phyloP scores from a whole-genome alignment of 495 filamentous ascomycete genomes.

The Letharia columbiana region DNA sequence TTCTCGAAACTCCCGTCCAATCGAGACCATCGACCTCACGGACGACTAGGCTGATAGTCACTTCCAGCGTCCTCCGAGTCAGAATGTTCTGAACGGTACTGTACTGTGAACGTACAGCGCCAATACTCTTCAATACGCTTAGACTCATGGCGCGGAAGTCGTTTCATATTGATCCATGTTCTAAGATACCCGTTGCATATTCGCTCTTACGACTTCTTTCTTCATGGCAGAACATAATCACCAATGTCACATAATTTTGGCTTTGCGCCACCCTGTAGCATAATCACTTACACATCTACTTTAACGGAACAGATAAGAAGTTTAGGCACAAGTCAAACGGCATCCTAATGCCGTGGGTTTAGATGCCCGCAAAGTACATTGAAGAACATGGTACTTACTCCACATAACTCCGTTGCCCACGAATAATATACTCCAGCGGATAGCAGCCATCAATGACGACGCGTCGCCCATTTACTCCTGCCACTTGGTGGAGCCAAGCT shows the following conservation, averaged over 20 bases:
- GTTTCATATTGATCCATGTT: background rate
- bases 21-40: slow-evolving; percentile 21
- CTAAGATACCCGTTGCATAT: background rate
- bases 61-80: background rate
- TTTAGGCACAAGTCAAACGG: background rate
- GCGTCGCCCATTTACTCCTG: background rate
- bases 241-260: background rate
- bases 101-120: background rate
- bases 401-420: background rate
- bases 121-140: background rate
- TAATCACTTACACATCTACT: background rate
- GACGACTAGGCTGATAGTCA: slow-evolving; percentile 10
- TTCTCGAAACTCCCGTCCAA: background rate
- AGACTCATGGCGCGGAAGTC: background rate
- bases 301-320: background rate
- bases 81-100: background rate
- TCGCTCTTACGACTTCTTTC: background rate
- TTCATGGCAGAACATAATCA: background rate
- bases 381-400: background rate
- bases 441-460: background rate
- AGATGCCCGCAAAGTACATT: background rate
- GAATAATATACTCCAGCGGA: background rate
- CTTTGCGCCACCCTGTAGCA: background rate
- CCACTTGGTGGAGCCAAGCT: background rate
- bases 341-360: background rate